Conservation (phyloP, 78 protist genomes). For the Dictyostelium intermedium region DNA sequence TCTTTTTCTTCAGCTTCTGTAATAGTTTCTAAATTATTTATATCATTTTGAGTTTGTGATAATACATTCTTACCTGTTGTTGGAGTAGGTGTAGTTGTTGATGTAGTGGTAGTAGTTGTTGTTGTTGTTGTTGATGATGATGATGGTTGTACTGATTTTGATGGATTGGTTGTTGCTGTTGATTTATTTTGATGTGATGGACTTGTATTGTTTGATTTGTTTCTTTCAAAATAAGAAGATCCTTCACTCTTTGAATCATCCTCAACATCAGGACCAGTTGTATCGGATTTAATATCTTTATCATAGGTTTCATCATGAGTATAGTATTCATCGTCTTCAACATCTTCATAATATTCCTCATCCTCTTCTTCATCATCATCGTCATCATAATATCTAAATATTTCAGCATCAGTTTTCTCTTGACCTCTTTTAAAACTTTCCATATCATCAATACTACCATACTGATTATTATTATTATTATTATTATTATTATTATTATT, state of each 20-base stretch:
- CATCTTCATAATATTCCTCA: background rate
- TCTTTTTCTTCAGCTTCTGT: slow-evolving; percentile 62
- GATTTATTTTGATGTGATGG: background rate
- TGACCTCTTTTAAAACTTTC: slow-evolving; percentile 2
- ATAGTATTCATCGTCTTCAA: background rate
- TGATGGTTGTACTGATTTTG: background rate
- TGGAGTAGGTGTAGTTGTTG: background rate
- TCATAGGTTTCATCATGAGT: background rate
- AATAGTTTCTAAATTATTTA: slow-evolving; percentile 21
- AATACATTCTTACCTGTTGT: background rate
- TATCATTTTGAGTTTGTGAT: slow-evolving; percentile 5
- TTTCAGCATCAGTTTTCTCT: slow-evolving; percentile 7
- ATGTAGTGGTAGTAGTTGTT: background rate
- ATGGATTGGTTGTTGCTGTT: background rate
- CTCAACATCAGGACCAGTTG: background rate
- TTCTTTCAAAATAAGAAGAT: background rate
- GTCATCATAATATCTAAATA: slow-evolving; percentile 14
- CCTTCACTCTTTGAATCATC: slow-evolving; percentile 8
- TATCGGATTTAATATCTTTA: background rate
- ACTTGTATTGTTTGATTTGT: background rate
- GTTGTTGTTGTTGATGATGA: background rate
- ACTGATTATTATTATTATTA: slow-evolving; percentile 3
- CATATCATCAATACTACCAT: background rate
- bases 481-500: background rate
- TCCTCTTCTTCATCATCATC: slow-evolving; percentile 27